Evolutionary conservation across 208 protist species (phyloP), one percentile per base, ranked within the genome.

Genomic region (Entamoeba histolytica): DNA sequence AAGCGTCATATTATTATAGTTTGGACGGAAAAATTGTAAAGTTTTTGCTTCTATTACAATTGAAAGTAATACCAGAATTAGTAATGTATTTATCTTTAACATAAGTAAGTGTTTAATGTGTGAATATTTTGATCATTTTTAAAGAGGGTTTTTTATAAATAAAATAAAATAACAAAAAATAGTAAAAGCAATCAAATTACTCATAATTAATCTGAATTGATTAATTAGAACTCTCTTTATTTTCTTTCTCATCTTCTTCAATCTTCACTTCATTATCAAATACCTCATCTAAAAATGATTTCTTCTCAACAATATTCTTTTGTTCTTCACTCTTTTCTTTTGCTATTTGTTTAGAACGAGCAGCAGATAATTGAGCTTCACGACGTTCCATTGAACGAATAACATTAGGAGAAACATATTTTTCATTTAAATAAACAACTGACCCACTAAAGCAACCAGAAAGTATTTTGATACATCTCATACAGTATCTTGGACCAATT

Each of bases 401-500:
- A 8, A 35, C n/a, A 69, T 52, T 92, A 15, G 92, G 92, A 23
- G 92, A 61, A 49, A 93, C 92, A 35, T 23, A 93, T 2, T 6
- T 39, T 19, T 92, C 91, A 28, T 93, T 93, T 5, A 51, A 49
- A 39, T 92, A 92, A 14, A 92, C 3, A 17, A 17, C 19, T 49
- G 10, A 6, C 39, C 93, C 93, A 35, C 39, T 8, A 28, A 91
- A 94, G 12, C 15, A 57, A 47, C 93, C 93, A 5, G 28, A 35
- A 47, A 94, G 52, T 12, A 94, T 52, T 52, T 49, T 91, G 19
- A 92, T 91, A 12, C 4, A 31, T 49, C 55, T n/a, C 28, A 94
- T 39, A 31, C 35, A 39, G 5, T 92, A 55, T 69, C 93, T 47
- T 31, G 93, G 93, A 19, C 93, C 93, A 91, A 94, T 92, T 28